phyloP scores from a whole-genome alignment of 2,329 filamentous ascomycete species.

The Verruconis gallopava region DNA sequence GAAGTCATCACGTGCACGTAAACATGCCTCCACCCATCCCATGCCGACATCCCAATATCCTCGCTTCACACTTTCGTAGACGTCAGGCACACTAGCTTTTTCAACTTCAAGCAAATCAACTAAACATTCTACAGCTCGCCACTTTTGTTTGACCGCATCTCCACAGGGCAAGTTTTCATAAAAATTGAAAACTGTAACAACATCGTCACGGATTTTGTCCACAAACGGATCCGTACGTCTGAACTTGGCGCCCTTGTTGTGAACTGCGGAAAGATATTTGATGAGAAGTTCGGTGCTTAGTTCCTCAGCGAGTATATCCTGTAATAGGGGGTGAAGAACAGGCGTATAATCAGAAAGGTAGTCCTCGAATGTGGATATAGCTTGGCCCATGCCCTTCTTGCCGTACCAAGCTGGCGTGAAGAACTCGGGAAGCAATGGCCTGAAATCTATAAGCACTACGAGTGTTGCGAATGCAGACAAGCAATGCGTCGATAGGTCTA shows the following conservation, averaged over 20 bases:
- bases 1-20: conserved; percentile 83
- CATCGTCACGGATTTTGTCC: conserved; percentile 87
- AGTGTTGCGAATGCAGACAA: conserved; percentile 75
- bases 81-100: conserved; percentile 60
- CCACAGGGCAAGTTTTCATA: conserved; percentile 53
- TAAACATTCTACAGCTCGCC: conserved; percentile 81
- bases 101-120: conserved; percentile 61
- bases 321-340: conserved; percentile 73
- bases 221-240: conserved; percentile 74
- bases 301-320: conserved; percentile 87
- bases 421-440: conserved; percentile 68
- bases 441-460: conserved; percentile 86
- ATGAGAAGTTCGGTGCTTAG: conserved; percentile 83
- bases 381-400: conserved; percentile 77
- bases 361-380: conserved; percentile 89
- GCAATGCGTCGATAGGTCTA: conserved; percentile 89
- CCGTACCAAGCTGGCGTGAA: conserved; percentile 88
- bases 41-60: conserved; percentile 91
- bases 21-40: conserved; percentile 86
- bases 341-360: conserved; percentile 80
- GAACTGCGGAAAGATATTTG: conserved; percentile 69
- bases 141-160: conserved; percentile 71
- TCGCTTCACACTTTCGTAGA: conserved; percentile 72
- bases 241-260: conserved; percentile 86
- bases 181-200: conserved; percentile 80